These are phyloP conservation scores for Skeletonema menzelii DNA, from an alignment of 108 stramenopile species.

Conservation along the genomic window DNA sequence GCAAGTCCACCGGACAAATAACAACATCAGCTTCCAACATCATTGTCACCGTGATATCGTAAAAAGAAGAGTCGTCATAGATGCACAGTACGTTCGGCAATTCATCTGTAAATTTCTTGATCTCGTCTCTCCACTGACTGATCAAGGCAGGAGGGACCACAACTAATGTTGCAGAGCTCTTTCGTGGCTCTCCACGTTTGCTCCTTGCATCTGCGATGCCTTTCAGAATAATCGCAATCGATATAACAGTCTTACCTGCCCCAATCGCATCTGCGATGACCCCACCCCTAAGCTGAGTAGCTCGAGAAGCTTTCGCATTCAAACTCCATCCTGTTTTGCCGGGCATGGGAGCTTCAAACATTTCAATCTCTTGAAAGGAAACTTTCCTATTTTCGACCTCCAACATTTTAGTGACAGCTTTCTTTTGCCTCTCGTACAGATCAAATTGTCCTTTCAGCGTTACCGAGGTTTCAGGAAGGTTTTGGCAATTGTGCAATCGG, in stretches of 20 bases:
- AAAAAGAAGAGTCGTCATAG: conserved; percentile 44
- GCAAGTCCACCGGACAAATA: conserved; percentile 60
- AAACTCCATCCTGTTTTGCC: conserved; percentile 66
- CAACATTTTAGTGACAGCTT: conserved; percentile 69
- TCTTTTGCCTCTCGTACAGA: conserved; percentile 69
- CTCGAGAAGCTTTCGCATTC: conserved; percentile 54
- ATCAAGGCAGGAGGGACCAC: conserved; percentile 78
- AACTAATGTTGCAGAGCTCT: conserved; percentile 66
- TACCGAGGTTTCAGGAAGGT: conserved; percentile 35
- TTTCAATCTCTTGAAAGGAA: conserved; percentile 63
- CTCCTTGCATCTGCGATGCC: conserved; percentile 49
- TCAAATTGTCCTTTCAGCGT: conserved; percentile 31
- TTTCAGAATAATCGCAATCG: conserved; percentile 71
- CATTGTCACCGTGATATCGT: conserved; percentile 41
- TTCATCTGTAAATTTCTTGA: conserved; percentile 55
- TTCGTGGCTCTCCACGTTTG: conserved; percentile 19
- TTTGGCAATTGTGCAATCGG: conserved; percentile 53
- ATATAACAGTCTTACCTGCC: conserved; percentile 78
- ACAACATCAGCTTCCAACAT: conserved; percentile 67
- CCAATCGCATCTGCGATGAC: conserved; percentile 86
- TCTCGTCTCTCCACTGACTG: conserved; percentile 71
- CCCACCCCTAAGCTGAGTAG: conserved; percentile 56
- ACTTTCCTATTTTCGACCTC: conserved; percentile 54
- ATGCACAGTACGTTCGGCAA: conserved; percentile 54
- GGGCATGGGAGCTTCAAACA: conserved; percentile 61